Evolutionary conservation across 257 asterid genomes (phyloP).

Genomic region (Primulina eburnea): DNA sequence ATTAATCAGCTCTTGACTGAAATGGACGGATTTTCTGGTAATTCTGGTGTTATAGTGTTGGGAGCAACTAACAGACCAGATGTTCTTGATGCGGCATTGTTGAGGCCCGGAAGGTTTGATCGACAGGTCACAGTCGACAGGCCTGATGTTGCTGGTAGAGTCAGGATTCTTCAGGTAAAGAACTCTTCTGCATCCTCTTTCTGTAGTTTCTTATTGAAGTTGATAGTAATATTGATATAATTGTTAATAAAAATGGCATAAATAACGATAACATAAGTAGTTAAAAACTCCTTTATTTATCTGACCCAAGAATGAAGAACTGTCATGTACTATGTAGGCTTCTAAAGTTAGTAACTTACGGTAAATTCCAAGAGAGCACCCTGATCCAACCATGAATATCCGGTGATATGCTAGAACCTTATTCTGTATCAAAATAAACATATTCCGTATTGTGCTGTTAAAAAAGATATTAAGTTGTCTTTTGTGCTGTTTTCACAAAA

Average conservation of each 20-base stretch:
- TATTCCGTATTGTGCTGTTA: not conserved
- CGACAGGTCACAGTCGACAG: slow-evolving; percentile 93
- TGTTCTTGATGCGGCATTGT: slow-evolving; percentile 91
- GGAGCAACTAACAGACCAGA: slow-evolving; percentile 97
- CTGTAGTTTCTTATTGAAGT: not conserved
- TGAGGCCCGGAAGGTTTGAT: slow-evolving; percentile 98
- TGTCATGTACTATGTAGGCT: not conserved
- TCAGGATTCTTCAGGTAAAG: slow-evolving; percentile 84
- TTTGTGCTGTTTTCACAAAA: not conserved
- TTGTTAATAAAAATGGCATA: not conserved
- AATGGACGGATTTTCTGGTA: slow-evolving; percentile 97
- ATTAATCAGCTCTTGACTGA: slow-evolving; percentile 97
- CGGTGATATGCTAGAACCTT: not conserved
- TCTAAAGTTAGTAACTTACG: not conserved
- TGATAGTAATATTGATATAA: not conserved
- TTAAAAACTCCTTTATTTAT: not conserved
- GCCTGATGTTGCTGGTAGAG: slow-evolving; percentile 98
- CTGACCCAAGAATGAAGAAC: not conserved
- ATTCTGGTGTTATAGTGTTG: slow-evolving; percentile 87
- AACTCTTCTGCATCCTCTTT: slow-evolving; percentile 12
- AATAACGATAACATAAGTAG: not conserved
- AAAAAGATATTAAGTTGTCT: not conserved
- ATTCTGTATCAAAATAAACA: not conserved
- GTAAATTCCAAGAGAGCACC: not conserved
- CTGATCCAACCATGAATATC: not conserved